Evolutionary conservation across 169 alveolate species (phyloP).

Genomic region (Plasmodium malariae): DNA sequence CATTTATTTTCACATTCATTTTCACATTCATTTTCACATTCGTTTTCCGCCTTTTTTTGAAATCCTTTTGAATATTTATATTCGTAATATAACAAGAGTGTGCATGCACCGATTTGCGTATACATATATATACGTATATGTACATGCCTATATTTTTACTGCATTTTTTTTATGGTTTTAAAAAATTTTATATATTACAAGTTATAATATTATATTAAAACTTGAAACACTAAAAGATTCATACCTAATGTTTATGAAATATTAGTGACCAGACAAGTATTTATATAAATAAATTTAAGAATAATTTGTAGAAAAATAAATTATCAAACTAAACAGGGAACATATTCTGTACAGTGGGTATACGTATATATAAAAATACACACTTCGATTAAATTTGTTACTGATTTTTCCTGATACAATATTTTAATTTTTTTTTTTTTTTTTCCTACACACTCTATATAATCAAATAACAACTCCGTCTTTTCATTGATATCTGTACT

Average conservation of each 20-base stretch:
- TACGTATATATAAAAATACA: neutral
- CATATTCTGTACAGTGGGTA: too few relatives aligned
- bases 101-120: neutral
- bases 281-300: too few relatives aligned
- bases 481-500: too few relatives aligned
- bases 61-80: conserved; percentile 35
- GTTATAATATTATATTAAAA: conserved; percentile 44
- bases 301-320: too few relatives aligned
- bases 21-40: neutral
- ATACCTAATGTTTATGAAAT: conserved; percentile 12
- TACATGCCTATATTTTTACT: conserved; percentile 1
- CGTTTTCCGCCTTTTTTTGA: conserved; percentile 14
- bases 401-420: too few relatives aligned
- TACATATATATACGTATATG: conserved; percentile 19
- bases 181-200: conserved; percentile 43
- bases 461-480: too few relatives aligned
- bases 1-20: too few relatives aligned
- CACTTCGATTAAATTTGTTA: neutral
- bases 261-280: neutral
- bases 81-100: conserved; percentile 30
- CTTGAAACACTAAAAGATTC: conserved; percentile 15
- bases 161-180: conserved; percentile 37
- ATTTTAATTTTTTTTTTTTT: too few relatives aligned
- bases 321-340: too few relatives aligned
- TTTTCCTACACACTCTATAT: neutral